Conservation (phyloP, 2,329 filamentous ascomycete genomes). For the Diaporthe australafricana region DNA sequence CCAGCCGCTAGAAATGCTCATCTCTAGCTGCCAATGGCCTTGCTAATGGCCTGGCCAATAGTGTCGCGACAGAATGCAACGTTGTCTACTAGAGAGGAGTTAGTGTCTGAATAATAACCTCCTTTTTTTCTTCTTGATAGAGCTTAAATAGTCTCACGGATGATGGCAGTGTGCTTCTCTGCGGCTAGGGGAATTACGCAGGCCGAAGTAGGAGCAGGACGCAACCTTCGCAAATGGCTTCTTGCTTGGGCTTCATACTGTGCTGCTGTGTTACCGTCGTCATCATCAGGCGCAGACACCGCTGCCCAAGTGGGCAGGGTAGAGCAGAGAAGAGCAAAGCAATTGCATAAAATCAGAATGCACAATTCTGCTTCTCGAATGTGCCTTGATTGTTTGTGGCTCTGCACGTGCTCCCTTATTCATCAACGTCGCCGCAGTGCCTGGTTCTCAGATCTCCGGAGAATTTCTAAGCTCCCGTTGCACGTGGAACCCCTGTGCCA, state of each 20-base stretch:
- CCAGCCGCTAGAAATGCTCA: not conserved
- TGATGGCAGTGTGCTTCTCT: not conserved
- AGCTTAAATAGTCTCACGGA: no score
- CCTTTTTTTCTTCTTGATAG: no score
- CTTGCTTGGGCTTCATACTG: not conserved
- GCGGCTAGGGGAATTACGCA: not conserved
- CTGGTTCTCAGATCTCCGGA: not conserved
- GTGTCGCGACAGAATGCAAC: not conserved
- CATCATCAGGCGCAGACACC: not conserved
- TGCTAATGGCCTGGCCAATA: not conserved
- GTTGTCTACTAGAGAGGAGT: no score
- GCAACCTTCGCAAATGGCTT: not conserved
- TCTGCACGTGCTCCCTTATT: not conserved
- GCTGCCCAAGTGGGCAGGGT: not conserved
- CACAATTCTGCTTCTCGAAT: no score
- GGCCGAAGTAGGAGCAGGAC: not conserved
- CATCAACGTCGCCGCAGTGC: not conserved
- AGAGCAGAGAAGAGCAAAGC: not conserved
- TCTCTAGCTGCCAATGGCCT: not conserved
- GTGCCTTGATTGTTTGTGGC: not conserved
- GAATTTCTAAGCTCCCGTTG: not conserved
- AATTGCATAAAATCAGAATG: no score
- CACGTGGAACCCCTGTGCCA: not conserved
- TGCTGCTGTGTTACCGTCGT: not conserved
- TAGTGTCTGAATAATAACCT: no score